Base-by-base conservation (phyloP, 257 asterid species). In the Scutellaria barbata region DNA sequence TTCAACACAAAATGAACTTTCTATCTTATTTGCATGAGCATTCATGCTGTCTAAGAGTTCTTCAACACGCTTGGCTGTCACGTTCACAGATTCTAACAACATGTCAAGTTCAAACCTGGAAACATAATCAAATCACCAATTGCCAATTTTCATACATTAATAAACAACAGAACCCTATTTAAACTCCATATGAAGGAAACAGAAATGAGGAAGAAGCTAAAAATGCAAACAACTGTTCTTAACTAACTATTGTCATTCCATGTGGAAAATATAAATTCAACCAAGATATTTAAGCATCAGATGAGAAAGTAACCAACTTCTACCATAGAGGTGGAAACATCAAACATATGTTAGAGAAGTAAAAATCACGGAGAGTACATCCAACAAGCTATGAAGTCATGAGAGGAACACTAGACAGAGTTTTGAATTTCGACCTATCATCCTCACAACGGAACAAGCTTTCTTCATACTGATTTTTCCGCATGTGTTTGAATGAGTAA, bases 41-140 rank as follows among this genome's bases (percentile, higher is more conserved):
- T 87, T 77, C 74, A 89, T 73, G 81, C 76, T 85, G 77, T 89
- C 81, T 59, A 89, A 81, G 62, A 95, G 84, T 76, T 88, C 97
- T 80, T 92, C 99, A 76, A 91, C 96, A 57, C 85, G 87, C 79
- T 81, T 84, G 56, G 89, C 79, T 37, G 98, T 88, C n/a, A 86
- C 74, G 53, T 87, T 92, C 79, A 90, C 97, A 46, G 96, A 88
- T 79, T 87, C 97, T 80, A 92, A 79, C 82, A 95, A 75, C 98
- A 95, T 89, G 90, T 95, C 99, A 74, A 95, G 83, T 80, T 95
- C 99, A 88, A 95, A 95, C 94, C 99, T 95, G 80, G 74, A 75
- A 82, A 14, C 73, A 77, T 51, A 66, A 69, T 60, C 73, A 73
- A 79, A 81, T 74, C 63, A 79, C 66, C 61, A 69, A 64, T 72